Conservation (phyloP, 306 rosid genomes). For the Prunus armeniaca region DNA sequence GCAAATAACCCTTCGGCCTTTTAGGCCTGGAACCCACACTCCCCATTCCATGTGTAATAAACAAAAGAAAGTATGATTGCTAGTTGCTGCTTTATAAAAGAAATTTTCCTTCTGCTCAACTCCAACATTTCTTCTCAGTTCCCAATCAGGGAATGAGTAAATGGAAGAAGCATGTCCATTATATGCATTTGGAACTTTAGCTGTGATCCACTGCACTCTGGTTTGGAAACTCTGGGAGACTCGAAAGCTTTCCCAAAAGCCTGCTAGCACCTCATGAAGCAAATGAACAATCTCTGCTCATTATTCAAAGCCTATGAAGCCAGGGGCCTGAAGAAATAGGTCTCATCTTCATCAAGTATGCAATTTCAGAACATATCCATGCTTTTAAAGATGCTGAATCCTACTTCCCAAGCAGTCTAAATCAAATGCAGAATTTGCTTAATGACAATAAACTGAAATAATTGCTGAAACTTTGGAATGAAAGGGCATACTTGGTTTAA, state of each 20-base stretch:
- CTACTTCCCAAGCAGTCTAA: too few species aligned
- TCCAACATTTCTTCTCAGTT: too few species aligned
- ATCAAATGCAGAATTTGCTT: neutral
- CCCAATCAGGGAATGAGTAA: neutral
- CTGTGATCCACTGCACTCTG: neutral
- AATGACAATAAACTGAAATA: neutral
- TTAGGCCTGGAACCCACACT: too few species aligned
- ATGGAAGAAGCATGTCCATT: neutral
- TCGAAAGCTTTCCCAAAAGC: neutral
- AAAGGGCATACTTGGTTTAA: slow-evolving; percentile 9
- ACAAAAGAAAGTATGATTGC: too few species aligned
- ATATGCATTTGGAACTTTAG: neutral
- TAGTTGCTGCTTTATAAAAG: too few species aligned
- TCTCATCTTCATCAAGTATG: too few species aligned
- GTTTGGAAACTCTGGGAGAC: neutral
- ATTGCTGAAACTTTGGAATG: slow-evolving; percentile 2
- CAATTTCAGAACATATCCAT: too few species aligned
- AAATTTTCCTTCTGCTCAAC: too few species aligned
- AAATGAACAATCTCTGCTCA: neutral
- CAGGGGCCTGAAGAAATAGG: too few species aligned
- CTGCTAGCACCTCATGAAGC: neutral
- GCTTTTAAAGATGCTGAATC: too few species aligned
- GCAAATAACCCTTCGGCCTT: neutral
- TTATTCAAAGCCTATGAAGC: neutral
- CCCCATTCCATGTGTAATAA: too few species aligned